Conservation (phyloP, 1,284 basidiomycete genomes). For the Ceratobasidium sp. region DNA sequence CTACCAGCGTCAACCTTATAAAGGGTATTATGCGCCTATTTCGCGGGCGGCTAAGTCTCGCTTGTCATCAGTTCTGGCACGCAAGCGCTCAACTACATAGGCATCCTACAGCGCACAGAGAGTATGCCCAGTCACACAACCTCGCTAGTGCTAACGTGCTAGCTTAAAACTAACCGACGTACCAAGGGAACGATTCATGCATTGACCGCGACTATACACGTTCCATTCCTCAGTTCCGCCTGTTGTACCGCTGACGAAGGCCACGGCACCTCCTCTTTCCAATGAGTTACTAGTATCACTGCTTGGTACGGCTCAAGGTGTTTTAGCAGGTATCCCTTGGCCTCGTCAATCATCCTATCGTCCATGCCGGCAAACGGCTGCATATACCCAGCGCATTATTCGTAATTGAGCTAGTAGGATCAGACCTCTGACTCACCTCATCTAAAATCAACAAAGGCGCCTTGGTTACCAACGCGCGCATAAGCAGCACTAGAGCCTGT, state of each 20-base stretch:
- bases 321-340: slow-evolving; percentile 71
- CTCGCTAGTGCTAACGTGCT: no score
- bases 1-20: no score
- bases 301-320: slow-evolving; percentile 73
- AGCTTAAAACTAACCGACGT: background rate
- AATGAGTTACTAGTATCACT: slow-evolving; percentile 87
- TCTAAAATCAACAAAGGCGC: slow-evolving; percentile 83
- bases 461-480: slow-evolving; percentile 82
- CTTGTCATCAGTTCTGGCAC: no score
- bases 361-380: slow-evolving; percentile 71
- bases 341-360: slow-evolving; percentile 75
- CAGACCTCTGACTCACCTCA: slow-evolving; percentile 66
- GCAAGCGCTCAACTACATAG: no score
- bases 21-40: no score
- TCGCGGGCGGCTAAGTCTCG: no score
- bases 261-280: slow-evolving; percentile 90
- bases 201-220: background rate
- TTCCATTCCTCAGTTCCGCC: slow-evolving; percentile 44
- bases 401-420: no score
- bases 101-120: no score
- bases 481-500: slow-evolving; percentile 83
- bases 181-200: background rate
- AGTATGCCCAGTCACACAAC: no score
- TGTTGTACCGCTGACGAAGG: slow-evolving; percentile 21
- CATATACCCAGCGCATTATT: background rate